A percentile compares a stretch with the other conserved stretches of the same genome.
Conservation (phyloP, 768 basidiomycete genomes). For the Suillus lakei region DNA sequence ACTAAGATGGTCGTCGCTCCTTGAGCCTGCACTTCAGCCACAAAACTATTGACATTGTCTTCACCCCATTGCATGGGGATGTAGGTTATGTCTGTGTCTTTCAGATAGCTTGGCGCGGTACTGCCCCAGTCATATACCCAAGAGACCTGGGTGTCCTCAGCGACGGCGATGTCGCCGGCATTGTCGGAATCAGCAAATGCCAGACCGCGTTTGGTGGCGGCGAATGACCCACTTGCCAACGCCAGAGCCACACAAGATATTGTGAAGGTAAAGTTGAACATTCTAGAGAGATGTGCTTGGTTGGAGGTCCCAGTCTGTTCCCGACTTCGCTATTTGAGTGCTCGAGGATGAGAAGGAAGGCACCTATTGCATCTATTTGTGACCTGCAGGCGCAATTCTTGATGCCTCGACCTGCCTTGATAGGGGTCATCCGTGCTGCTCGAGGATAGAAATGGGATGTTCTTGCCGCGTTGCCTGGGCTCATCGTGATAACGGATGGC, state of each 20-base stretch:
- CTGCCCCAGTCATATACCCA: constrained; percentile 33
- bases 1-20: constrained; percentile 14
- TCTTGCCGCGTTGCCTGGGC: neutral
- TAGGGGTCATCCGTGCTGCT: neutral
- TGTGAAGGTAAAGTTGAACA: constrained; percentile 1
- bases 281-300: neutral
- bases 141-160: constrained; percentile 12
- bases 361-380: neutral
- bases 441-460: neutral
- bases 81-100: constrained; percentile 45
- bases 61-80: constrained; percentile 61
- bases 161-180: constrained; percentile 12
- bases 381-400: neutral
- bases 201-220: constrained; percentile 11
- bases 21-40: constrained; percentile 39
- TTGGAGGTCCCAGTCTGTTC: neutral
- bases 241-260: constrained; percentile 8
- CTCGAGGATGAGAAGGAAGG: constrained; percentile 2
- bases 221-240: constrained; percentile 5
- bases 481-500: neutral
- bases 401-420: neutral
- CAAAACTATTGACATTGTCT: constrained; percentile 42
- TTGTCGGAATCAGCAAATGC: constrained; percentile 14
- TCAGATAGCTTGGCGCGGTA: constrained; percentile 47
- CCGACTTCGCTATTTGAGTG: constrained; percentile 9